A percentile compares a stretch with the other conserved stretches of the same genome.
phyloP scores from a whole-genome alignment of 805 yeast genomes.

The Metschnikowia santaceciliae region DNA sequence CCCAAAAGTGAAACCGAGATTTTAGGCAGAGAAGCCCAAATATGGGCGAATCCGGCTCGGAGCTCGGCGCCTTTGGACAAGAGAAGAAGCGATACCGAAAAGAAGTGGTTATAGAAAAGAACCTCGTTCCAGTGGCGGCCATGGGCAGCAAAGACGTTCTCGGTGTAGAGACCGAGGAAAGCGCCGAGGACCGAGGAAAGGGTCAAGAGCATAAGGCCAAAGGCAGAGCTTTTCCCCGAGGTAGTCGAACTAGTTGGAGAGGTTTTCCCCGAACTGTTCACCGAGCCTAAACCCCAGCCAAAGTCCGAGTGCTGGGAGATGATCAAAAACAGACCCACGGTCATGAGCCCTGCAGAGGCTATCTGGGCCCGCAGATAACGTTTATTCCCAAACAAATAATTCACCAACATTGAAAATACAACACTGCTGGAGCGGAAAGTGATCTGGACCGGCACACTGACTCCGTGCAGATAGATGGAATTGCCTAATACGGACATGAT shows the following conservation, averaged over 20 bases:
- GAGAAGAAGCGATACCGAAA: slow-evolving; percentile 52
- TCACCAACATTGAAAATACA: slow-evolving; percentile 56
- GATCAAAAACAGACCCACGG: slow-evolving; percentile 51
- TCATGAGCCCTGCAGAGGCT: slow-evolving; percentile 46
- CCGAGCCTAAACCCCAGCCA: too few relatives aligned
- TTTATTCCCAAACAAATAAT: slow-evolving; percentile 44
- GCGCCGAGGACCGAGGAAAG: slow-evolving; percentile 51
- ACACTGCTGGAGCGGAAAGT: slow-evolving; percentile 64
- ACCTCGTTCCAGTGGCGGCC: slow-evolving; percentile 65
- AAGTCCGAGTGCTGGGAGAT: slow-evolving; percentile 14
- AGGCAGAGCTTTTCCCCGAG: slow-evolving; percentile 4
- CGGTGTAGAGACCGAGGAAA: slow-evolving; percentile 55
- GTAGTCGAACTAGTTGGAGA: too few relatives aligned
- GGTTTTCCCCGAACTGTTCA: too few relatives aligned
- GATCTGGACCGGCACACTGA: slow-evolving; percentile 66
- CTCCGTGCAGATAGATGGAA: slow-evolving; percentile 49
- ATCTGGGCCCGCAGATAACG: slow-evolving; percentile 45
- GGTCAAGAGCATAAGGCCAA: slow-evolving; percentile 27
- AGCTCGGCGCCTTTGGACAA: background rate
- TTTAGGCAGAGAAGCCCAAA: background rate
- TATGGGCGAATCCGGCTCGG: slow-evolving; percentile 23
- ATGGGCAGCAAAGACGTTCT: slow-evolving; percentile 44
- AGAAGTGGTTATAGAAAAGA: slow-evolving; percentile 56
- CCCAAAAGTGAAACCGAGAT: background rate
- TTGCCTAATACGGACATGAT: slow-evolving; percentile 53